phyloP scores from a whole-genome alignment of 805 yeast species.

The Candida pseudoglaebosa region DNA sequence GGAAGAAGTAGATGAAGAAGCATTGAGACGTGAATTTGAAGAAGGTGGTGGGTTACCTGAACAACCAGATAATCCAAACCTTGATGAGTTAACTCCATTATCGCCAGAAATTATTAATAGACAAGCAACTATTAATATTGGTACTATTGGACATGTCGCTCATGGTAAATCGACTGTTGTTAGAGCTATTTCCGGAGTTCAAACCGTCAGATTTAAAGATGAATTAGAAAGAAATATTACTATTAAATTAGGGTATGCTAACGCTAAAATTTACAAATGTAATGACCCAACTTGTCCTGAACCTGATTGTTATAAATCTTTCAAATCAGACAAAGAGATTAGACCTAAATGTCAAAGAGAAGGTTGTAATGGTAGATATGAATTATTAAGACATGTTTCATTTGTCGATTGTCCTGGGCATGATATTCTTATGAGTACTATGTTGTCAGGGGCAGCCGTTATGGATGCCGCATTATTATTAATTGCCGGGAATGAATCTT shows the following conservation, averaged over 20 bases:
- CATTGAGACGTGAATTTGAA: constrained; percentile 79
- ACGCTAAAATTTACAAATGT: constrained; percentile 96
- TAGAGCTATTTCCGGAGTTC: constrained; percentile 96
- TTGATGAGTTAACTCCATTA: constrained; percentile 73
- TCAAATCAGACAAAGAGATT: constrained; percentile 91
- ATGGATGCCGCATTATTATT: constrained; percentile 98
- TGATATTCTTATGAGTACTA: constrained; percentile 99
- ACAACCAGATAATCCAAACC: constrained; percentile 89
- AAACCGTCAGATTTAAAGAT: constrained; percentile 98
- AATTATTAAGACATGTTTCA: constrained; percentile 91
- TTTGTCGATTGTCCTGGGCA: constrained; percentile 99
- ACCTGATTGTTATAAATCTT: constrained; percentile 93
- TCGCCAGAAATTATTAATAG: constrained; percentile 95
- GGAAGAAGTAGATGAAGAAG: constrained; percentile 69
- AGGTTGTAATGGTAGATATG: constrained; percentile 87
- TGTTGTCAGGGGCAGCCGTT: constrained; percentile 99
- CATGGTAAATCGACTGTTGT: constrained; percentile 94
- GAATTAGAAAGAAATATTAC: constrained; percentile 99
- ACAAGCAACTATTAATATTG: constrained; percentile 98
- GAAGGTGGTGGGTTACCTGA: constrained; percentile 99
- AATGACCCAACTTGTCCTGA: constrained; percentile 81
- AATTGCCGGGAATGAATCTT: constrained; percentile 97
- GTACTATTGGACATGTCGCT: constrained; percentile 95
- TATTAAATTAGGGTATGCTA: constrained; percentile 97
- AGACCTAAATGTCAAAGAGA: constrained; percentile 86